These are phyloP conservation scores for Hanseniaspora singularis DNA, from an alignment of 805 yeast genomes.

Conservation along the genomic window DNA sequence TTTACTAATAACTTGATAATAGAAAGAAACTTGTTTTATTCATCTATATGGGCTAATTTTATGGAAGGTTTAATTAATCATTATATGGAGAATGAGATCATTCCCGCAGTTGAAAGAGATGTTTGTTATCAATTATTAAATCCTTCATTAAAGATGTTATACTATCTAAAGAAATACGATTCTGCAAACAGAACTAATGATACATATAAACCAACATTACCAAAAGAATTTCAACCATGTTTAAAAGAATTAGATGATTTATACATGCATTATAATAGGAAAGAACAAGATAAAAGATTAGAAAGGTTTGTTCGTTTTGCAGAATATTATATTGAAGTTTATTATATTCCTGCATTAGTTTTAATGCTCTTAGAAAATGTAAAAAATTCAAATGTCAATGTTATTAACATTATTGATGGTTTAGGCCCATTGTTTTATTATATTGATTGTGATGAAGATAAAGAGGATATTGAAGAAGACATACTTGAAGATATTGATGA, in stretches of 20 bases:
- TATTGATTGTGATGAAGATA: constrained; percentile 24
- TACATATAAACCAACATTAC: constrained; percentile 30
- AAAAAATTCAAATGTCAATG: constrained; percentile 22
- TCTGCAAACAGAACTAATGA: constrained; percentile 26
- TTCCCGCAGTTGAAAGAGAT: constrained; percentile 29
- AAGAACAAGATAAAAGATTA: constrained; percentile 30
- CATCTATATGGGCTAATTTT: constrained; percentile 31
- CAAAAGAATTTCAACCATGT: constrained; percentile 29
- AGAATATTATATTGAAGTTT: constrained; percentile 29
- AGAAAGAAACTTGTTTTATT: constrained; percentile 29
- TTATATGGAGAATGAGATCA: constrained; percentile 28
- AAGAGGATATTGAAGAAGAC: constrained; percentile 3
- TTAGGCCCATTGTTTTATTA: constrained; percentile 30
- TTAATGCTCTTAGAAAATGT: constrained; percentile 25
- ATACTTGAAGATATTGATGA: neutral
- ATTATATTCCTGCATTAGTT: constrained; percentile 27
- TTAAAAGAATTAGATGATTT: constrained; percentile 28
- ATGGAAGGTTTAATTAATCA: constrained; percentile 32
- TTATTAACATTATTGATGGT: constrained; percentile 30
- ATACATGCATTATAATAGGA: constrained; percentile 29
- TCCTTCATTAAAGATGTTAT: constrained; percentile 16
- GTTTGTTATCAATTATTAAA: constrained; percentile 28
- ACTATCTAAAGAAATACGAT: constrained; percentile 23
- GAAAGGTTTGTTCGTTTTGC: constrained; percentile 31
- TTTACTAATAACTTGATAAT: constrained; percentile 17